phyloP scores from a whole-genome alignment of 345 rosid genomes.

The Salix caprea region DNA sequence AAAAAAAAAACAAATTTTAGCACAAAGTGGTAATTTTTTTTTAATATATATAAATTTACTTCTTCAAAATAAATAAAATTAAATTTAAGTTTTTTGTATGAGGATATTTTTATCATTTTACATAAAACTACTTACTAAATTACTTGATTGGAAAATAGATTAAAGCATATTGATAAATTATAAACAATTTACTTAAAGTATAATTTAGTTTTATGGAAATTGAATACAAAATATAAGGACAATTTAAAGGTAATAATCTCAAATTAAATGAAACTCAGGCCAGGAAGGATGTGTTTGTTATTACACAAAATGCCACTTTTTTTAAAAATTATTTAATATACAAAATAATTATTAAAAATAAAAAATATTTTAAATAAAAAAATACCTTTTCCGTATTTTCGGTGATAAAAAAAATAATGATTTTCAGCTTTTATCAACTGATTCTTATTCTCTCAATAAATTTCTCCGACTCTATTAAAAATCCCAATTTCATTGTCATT shows the following conservation, averaged over 20 bases:
- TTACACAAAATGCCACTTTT: too few species aligned
- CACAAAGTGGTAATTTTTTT: background rate
- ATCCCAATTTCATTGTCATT: too few species aligned
- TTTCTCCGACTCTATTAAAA: too few species aligned
- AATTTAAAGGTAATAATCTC: background rate
- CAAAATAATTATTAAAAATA: too few species aligned
- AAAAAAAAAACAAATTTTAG: background rate
- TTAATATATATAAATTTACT: background rate
- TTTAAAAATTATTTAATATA: too few species aligned
- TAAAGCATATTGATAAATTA: background rate
- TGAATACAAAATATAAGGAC: background rate
- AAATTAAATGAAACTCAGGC: background rate
- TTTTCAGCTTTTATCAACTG: background rate
- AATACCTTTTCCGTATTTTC: background rate
- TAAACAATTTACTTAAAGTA: too few species aligned
- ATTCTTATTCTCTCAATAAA: too few species aligned
- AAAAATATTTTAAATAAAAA: too few species aligned
- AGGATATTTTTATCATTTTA: too few species aligned
- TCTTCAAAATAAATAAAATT: background rate
- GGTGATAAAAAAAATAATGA: background rate
- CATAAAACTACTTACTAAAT: too few species aligned
- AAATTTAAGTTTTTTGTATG: background rate
- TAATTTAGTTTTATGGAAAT: background rate
- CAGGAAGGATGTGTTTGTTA: too few species aligned
- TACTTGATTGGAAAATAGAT: background rate